These are phyloP conservation scores for Zygoascus biomembranicola DNA, from an alignment of 805 yeast species.

Conservation along the genomic window DNA sequence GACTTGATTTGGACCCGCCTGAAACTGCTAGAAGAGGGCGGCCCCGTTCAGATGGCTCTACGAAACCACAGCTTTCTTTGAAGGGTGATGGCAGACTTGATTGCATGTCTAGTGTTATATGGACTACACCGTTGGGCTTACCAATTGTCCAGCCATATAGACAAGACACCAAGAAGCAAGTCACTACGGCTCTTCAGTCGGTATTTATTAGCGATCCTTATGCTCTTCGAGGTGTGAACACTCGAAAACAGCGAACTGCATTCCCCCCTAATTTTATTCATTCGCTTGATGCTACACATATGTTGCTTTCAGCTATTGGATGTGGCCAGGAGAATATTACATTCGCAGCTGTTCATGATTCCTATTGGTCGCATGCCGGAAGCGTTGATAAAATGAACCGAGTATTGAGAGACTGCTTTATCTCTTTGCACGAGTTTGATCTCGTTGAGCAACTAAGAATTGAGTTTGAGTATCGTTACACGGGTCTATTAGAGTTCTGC, in stretches of 20 bases:
- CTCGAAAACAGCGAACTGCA: slow-evolving; percentile 84
- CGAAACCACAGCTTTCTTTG: slow-evolving; percentile 16
- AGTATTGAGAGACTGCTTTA: slow-evolving; percentile 68
- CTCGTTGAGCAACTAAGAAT: slow-evolving; percentile 59
- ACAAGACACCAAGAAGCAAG: slow-evolving; percentile 50
- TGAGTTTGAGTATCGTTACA: slow-evolving; percentile 78
- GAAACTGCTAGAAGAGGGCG: slow-evolving; percentile 15
- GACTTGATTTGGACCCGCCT: slow-evolving; percentile 46
- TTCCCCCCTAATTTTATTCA: slow-evolving; percentile 95
- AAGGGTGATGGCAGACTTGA: slow-evolving; percentile 43
- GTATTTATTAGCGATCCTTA: slow-evolving; percentile 87
- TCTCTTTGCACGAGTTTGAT: slow-evolving; percentile 66
- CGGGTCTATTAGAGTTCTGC: slow-evolving; percentile 55
- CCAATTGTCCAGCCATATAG: slow-evolving; percentile 98
- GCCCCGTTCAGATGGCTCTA: slow-evolving; percentile 12
- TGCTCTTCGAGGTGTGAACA: slow-evolving; percentile 69
- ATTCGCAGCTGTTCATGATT: slow-evolving; percentile 95
- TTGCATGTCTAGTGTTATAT: slow-evolving; percentile 79
- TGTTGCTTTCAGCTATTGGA: slow-evolving; percentile 79
- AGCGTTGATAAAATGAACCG: slow-evolving; percentile 68
- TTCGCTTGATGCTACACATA: slow-evolving; percentile 93
- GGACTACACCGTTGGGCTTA: slow-evolving; percentile 95
- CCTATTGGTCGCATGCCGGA: slow-evolving; percentile 95
- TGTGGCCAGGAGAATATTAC: slow-evolving; percentile 58
- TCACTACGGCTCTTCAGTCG: slow-evolving; percentile 79